Evolutionary conservation across 495 filamentous ascomycete species (phyloP).

Genomic region (Monascus purpureus): DNA sequence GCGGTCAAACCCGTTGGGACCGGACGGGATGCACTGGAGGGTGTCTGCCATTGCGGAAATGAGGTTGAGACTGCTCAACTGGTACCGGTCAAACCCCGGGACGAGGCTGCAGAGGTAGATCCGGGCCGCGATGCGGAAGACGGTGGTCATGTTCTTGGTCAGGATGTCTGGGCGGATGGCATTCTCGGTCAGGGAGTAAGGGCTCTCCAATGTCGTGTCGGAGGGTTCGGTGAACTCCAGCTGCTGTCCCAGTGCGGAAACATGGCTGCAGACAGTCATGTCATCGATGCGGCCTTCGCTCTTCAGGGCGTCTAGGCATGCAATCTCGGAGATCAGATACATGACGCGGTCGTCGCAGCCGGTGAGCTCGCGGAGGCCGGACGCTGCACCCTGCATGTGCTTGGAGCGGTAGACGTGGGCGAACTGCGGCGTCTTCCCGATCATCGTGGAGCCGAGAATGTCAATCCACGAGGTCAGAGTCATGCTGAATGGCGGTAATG

Average conservation of each 20-base stretch:
- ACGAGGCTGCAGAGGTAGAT: slow-evolving; percentile 93
- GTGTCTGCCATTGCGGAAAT: slow-evolving; percentile 56
- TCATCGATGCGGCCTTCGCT: slow-evolving; percentile 61
- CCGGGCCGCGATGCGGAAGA: slow-evolving; percentile 84
- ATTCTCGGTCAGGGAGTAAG: slow-evolving; percentile 41
- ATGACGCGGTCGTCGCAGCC: slow-evolving; percentile 95
- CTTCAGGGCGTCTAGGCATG: slow-evolving; percentile 85
- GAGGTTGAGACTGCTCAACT: slow-evolving; percentile 55
- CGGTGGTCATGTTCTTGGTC: slow-evolving; percentile 69
- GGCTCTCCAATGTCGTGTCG: slow-evolving; percentile 38
- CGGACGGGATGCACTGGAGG: slow-evolving; percentile 67
- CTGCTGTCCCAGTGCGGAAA: slow-evolving; percentile 65
- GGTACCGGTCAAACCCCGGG: slow-evolving; percentile 64
- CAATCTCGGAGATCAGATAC: slow-evolving; percentile 96
- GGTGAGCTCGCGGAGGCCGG: slow-evolving; percentile 86
- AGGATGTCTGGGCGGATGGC: slow-evolving; percentile 70
- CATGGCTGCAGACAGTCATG: slow-evolving; percentile 71
- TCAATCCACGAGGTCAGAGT: slow-evolving; percentile 92
- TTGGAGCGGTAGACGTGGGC: slow-evolving; percentile 87
- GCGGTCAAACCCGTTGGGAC: slow-evolving; percentile 72
- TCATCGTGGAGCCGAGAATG: slow-evolving; percentile 88
- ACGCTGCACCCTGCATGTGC: slow-evolving; percentile 56
- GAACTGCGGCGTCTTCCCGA: slow-evolving; percentile 70
- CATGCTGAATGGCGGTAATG: slow-evolving; percentile 86
- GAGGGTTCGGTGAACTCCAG: slow-evolving; percentile 63